A percentile compares a stretch with the other conserved stretches of the same genome.
These are phyloP conservation scores for Barnettozyma salicaria DNA, from an alignment of 805 yeast species.

Conservation along the genomic window DNA sequence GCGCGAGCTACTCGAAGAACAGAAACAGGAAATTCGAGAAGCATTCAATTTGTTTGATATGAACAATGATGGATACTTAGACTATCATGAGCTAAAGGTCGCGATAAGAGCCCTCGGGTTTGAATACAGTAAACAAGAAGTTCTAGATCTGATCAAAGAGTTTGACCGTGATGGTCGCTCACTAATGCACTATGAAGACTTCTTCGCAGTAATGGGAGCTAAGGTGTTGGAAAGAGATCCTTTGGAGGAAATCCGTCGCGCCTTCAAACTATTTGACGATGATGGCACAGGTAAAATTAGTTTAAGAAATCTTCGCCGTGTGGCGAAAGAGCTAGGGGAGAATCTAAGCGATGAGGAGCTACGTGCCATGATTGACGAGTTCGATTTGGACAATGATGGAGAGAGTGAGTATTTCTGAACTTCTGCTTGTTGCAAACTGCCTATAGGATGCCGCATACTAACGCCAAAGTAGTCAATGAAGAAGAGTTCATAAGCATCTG, in stretches of 20 bases:
- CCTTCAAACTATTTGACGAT: slow-evolving; percentile 84
- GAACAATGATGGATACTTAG: slow-evolving; percentile 85
- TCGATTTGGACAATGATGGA: slow-evolving; percentile 94
- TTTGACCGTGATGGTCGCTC: slow-evolving; percentile 74
- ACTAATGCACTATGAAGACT: slow-evolving; percentile 73
- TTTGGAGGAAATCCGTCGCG: slow-evolving; percentile 82
- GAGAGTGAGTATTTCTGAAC: slow-evolving; percentile 39
- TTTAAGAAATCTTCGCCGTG: slow-evolving; percentile 75
- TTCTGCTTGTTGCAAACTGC: slow-evolving; percentile 26
- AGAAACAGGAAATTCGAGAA: slow-evolving; percentile 84
- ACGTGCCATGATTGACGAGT: slow-evolving; percentile 95
- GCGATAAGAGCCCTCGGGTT: slow-evolving; percentile 94
- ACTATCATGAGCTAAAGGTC: slow-evolving; percentile 84
- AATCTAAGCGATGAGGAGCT: slow-evolving; percentile 87
- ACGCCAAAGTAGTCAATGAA: slow-evolving; percentile 44
- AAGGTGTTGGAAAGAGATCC: slow-evolving; percentile 88
- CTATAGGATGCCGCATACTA: slow-evolving; percentile 22
- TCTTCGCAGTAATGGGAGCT: slow-evolving; percentile 68
- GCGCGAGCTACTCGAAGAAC: slow-evolving; percentile 73
- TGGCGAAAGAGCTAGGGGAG: slow-evolving; percentile 90
- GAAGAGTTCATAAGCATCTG: slow-evolving; percentile 88
- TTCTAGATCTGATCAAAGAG: slow-evolving; percentile 69
- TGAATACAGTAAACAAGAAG: slow-evolving; percentile 69
- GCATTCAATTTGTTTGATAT: slow-evolving; percentile 89
- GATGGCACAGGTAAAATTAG: slow-evolving; percentile 84